These are phyloP conservation scores for Laburnicola sp. DNA, from an alignment of 2,329 filamentous ascomycete genomes.

Conservation along the genomic window DNA sequence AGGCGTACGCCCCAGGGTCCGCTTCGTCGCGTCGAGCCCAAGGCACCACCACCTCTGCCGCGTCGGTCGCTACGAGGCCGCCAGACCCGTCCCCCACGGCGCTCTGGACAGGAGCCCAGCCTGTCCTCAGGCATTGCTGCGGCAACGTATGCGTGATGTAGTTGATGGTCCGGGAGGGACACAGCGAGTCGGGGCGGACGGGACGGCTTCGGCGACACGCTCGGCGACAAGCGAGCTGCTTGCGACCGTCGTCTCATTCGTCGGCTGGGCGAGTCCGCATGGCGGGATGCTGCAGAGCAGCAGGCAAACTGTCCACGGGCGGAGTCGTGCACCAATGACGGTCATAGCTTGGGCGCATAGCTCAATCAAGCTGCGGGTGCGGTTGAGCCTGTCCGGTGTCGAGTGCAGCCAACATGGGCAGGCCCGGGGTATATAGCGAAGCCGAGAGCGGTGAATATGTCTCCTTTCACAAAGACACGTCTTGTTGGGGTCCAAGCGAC, in stretches of 20 bases:
- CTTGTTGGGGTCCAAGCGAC: slow-evolving; percentile 9
- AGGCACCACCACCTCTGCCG: slow-evolving; percentile 16
- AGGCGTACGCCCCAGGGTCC: slow-evolving; percentile 13
- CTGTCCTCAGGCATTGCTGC: slow-evolving; percentile 73
- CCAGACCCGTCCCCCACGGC: slow-evolving; percentile 16
- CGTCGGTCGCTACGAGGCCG: slow-evolving; percentile 16
- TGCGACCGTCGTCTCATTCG: slow-evolving; percentile 37
- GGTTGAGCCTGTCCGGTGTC: slow-evolving; percentile 21
- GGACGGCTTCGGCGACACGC: slow-evolving; percentile 16
- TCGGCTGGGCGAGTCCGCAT: slow-evolving; percentile 29
- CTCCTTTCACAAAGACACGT: slow-evolving; percentile 13
- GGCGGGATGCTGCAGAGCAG: slow-evolving; percentile 39
- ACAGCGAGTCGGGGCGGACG: slow-evolving; percentile 43
- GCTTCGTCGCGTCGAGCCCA: no score
- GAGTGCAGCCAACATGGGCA: slow-evolving; percentile 14
- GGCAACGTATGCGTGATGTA: slow-evolving; percentile 79
- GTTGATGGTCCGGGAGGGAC: slow-evolving; percentile 68
- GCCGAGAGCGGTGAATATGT: slow-evolving; percentile 13
- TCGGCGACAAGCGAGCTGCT: no score
- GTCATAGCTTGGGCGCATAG: slow-evolving; percentile 46
- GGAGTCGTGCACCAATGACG: slow-evolving; percentile 44
- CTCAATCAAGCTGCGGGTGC: slow-evolving; percentile 32
- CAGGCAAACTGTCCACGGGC: slow-evolving; percentile 42
- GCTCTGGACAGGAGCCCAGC: slow-evolving; percentile 49
- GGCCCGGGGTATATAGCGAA: slow-evolving; percentile 8